Base-by-base conservation (phyloP, 208 protist genomes). In the Leishmania tropica region DNA sequence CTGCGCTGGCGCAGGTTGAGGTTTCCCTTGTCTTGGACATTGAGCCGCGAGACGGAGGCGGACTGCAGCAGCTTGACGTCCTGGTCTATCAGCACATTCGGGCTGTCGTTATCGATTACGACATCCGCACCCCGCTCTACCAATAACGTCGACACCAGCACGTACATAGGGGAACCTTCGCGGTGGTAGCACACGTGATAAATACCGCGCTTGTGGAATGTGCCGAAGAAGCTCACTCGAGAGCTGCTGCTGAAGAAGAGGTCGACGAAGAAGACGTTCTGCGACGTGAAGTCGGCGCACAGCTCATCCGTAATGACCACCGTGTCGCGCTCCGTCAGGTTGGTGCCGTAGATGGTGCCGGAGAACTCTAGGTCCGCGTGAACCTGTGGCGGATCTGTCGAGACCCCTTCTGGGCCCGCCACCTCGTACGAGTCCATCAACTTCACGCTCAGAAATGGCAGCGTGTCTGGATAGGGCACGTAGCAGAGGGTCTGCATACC, bases 161-260 rank as follows among this genome's bases (percentile, higher is more conserved):
- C 85, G 83, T 92, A 96, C 60, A 84, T 76, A 47, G 78, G 78
- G 15, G 93, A 93, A 19, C 88, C 89, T 42, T 91, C 90, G 75
- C 88, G 84, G 80, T 90, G 90, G 82, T 96, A 96, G 80, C 93
- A 96, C 24, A 96, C 84, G 77, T 93, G 89, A 80, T 94, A 96
- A 53, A 93, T 92, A 48, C 93, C 93, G 45, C 87, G 84, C 71
- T 88, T 84, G 74, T 93, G 87, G 64, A 96, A 89, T 0, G 86
- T 89, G 45, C 88, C 89, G 65, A 89, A 90, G 76, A 96, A 96
- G 76, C 87, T 87, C 28, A 92, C 87, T 60, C 93, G 90, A 28
- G 89, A 89, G 54, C 85, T 80, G 85, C 93, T 93, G 79, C 85
- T 89, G 76, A 93, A 90, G 82, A 92, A 92, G 70, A 96, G 79